phyloP scores from a whole-genome alignment of 305 asterid genomes.

The Fraxinus velutina region DNA sequence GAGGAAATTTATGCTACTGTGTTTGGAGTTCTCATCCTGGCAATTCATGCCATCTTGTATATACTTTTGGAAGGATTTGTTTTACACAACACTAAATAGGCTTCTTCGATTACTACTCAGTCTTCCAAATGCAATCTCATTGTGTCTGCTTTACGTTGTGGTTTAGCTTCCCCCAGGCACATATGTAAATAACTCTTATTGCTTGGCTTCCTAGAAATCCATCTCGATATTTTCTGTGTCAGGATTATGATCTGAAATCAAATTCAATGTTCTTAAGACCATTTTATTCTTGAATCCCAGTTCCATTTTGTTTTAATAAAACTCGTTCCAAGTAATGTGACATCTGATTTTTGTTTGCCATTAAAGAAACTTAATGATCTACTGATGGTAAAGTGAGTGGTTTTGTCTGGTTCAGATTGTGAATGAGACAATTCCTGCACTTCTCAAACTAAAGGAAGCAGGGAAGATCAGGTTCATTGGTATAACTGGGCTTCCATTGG shows the following conservation, averaged over 20 bases:
- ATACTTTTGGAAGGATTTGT: neutral
- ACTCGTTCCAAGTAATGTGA: neutral
- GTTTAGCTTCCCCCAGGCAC: neutral
- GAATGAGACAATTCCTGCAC: constrained; percentile 88
- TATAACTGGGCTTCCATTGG: constrained; percentile 87
- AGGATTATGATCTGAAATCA: neutral
- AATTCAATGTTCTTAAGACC: neutral
- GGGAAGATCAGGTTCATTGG: constrained; percentile 88
- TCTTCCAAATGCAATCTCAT: neutral
- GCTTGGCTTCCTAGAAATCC: neutral
- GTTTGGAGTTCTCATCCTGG: neutral
- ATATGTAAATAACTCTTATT: neutral
- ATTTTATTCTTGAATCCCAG: neutral
- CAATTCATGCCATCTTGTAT: neutral
- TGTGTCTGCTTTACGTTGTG: neutral
- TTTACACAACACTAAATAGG: neutral
- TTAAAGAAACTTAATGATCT: neutral
- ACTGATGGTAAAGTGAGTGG: constrained; percentile 14
- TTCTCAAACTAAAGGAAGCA: constrained; percentile 62
- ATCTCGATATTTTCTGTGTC: neutral
- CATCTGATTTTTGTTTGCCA: neutral
- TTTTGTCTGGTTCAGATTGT: constrained; percentile 60
- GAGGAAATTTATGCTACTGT: neutral
- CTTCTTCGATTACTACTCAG: neutral
- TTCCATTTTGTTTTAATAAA: neutral